Evolutionary conservation across 176 grass and related monocot species (phyloP), one percentile per base, ranked within the genome.

Genomic region (Rhynchospora breviuscula): DNA sequence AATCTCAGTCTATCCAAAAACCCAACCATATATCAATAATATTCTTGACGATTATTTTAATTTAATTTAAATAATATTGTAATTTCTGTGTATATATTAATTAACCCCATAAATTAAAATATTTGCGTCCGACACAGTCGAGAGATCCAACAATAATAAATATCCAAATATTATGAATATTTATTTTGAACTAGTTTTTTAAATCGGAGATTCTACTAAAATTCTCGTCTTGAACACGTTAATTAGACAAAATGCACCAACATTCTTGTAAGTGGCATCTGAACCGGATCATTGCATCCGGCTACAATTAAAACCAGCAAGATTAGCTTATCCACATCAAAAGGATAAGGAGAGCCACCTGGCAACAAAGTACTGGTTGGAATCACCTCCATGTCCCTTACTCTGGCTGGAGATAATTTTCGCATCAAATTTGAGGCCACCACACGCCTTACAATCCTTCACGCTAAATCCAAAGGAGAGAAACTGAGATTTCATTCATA

Each of bases 301-400:
- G 29, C 0, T 80, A 47, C 54, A 87, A 87, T 86, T 70, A 83
- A 87, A 64, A 40, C 10, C 65, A n/a, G 17, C 74, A 86, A 79
- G 46, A 83, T 66, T 15, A 88, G 86, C 88, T 86, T 92, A 92
- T 90, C 91, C 88, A 88, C 88, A 85, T 90, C 70, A 56, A 57
- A 31, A 77, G 59, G 88, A 97, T 93, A 90, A 85, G 87, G 23
- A 59, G 89, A 74, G 89, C 79, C 91, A 93, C 53, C 78, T 85
- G 94, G 75, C 94, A 60, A 8, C 35, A 5, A 14, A 6, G 43
- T n/a, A 97, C 44, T 93, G 87, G 94, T 5, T 29, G 70, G 29
- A 85, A 89, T 86, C 83, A 63, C 0, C 31, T 48, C 18, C 22
- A 54, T 12, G 66, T 45, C 57, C 7, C 10, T 22, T 68, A 56